Percentiles rank a stretch among this genome's conserved stretches.
These are phyloP conservation scores for Durotheca rogersii DNA, from an alignment of 495 filamentous ascomycete genomes.

Conservation along the genomic window DNA sequence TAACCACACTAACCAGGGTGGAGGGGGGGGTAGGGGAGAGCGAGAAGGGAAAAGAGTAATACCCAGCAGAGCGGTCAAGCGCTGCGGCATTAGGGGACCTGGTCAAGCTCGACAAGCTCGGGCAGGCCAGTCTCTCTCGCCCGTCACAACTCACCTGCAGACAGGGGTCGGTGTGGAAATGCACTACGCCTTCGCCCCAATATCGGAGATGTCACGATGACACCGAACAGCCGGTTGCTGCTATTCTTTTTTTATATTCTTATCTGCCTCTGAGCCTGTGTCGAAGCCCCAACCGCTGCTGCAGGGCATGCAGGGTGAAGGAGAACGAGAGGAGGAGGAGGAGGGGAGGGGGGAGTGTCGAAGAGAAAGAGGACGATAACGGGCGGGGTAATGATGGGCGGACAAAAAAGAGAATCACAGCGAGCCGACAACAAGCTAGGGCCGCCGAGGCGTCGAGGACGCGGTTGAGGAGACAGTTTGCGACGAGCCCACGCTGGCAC, in stretches of 20 bases:
- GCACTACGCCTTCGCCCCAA: background rate
- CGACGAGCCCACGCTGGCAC: too few relatives aligned
- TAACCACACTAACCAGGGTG: conserved; percentile 17
- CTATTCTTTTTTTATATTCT: background rate
- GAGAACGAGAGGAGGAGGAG: background rate
- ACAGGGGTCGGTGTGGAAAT: conserved; percentile 21
- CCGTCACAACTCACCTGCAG: conserved; percentile 4
- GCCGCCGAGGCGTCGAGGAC: too few relatives aligned
- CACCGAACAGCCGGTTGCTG: background rate
- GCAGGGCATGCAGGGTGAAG: background rate
- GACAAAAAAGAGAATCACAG: too few relatives aligned
- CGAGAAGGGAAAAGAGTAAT: too few relatives aligned
- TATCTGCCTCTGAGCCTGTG: background rate
- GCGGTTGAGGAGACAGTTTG: too few relatives aligned
- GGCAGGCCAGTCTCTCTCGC: background rate
- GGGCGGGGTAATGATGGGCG: too few relatives aligned
- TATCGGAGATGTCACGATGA: conserved; percentile 5
- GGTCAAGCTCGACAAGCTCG: background rate
- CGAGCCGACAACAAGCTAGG: too few relatives aligned
- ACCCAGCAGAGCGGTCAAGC: conserved; percentile 29
- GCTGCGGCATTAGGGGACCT: conserved; percentile 23
- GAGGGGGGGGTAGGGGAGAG: too few relatives aligned
- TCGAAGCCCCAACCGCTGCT: background rate
- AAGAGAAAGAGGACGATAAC: too few relatives aligned
- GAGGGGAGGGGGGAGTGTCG: too few relatives aligned